These are phyloP conservation scores for Rhizophora apiculata DNA, from an alignment of 345 rosid genomes.

Conservation along the genomic window DNA sequence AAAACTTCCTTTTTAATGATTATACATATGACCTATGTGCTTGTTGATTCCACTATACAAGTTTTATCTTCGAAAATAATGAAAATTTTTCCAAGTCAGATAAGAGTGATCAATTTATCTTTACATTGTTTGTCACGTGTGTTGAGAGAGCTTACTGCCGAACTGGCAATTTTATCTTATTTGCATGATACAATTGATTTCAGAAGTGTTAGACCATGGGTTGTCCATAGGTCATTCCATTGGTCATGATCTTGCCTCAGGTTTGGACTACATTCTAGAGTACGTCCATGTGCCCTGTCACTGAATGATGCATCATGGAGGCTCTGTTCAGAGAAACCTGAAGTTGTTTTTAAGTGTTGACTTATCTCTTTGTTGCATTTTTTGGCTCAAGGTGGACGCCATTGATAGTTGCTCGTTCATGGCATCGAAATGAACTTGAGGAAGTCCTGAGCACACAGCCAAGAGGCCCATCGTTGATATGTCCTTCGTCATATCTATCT, in stretches of 20 bases:
- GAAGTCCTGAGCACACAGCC: conserved; percentile 53
- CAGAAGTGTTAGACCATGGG: too few relatives aligned
- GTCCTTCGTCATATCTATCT: conserved; percentile 71
- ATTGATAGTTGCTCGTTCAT: conserved; percentile 86
- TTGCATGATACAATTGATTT: too few relatives aligned
- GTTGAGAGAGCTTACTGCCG: background rate
- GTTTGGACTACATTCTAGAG: too few relatives aligned
- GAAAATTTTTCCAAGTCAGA: background rate
- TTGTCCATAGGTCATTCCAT: too few relatives aligned
- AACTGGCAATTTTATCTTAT: background rate
- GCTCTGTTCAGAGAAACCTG: background rate
- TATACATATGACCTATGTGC: too few relatives aligned
- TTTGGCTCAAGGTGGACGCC: conserved; percentile 73
- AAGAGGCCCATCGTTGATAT: conserved; percentile 33
- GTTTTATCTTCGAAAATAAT: background rate
- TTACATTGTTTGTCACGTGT: background rate
- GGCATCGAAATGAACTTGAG: conserved; percentile 83
- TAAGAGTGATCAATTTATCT: background rate
- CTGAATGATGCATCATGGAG: background rate
- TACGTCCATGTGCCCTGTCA: background rate
- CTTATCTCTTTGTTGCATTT: conserved; percentile 11
- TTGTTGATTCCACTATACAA: background rate
- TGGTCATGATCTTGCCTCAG: too few relatives aligned
- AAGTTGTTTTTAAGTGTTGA: background rate
- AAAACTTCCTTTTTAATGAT: too few relatives aligned